A percentile compares a stretch with the other conserved stretches of the same genome.
Conservation (phyloP, 805 yeast species). For the Isabelozyma gotoi region DNA sequence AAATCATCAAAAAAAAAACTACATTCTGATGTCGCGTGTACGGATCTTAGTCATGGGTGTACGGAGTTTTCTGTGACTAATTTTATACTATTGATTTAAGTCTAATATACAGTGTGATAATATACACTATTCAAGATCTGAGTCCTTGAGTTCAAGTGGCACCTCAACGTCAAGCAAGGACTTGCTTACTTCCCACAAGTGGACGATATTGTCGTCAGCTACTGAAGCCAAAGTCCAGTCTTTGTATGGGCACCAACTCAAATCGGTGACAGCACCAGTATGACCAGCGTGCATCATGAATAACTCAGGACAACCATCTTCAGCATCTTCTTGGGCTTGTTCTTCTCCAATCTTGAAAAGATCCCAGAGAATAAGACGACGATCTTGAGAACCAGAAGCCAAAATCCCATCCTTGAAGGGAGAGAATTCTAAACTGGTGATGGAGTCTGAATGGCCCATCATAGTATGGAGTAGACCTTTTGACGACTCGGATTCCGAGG, state of each 20-base stretch:
- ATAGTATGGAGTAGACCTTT: slow-evolving; percentile 58
- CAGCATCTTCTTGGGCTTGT: slow-evolving; percentile 83
- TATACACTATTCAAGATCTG: slow-evolving; percentile 22
- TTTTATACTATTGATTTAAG: neutral
- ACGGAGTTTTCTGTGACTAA: neutral
- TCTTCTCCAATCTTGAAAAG: slow-evolving; percentile 77
- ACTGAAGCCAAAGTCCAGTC: slow-evolving; percentile 77
- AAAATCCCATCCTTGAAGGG: slow-evolving; percentile 75
- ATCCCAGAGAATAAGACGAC: slow-evolving; percentile 82
- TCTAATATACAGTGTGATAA: too few species aligned
- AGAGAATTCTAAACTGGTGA: slow-evolving; percentile 75
- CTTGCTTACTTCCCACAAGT: slow-evolving; percentile 52
- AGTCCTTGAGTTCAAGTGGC: slow-evolving; percentile 10
- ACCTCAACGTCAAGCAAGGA: slow-evolving; percentile 22
- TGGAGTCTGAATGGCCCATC: slow-evolving; percentile 76
- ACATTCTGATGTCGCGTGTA: neutral
- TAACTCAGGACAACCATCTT: slow-evolving; percentile 86
- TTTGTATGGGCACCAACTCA: slow-evolving; percentile 65
- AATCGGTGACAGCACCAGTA: slow-evolving; percentile 71
- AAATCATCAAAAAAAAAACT: too few species aligned
- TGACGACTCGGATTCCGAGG: slow-evolving; percentile 5
- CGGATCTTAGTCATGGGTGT: neutral
- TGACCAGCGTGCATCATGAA: slow-evolving; percentile 94
- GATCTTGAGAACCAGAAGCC: slow-evolving; percentile 75
- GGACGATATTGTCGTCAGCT: slow-evolving; percentile 61